phyloP scores from a whole-genome alignment of 345 rosid genomes.

The Sisymbrium irio region DNA sequence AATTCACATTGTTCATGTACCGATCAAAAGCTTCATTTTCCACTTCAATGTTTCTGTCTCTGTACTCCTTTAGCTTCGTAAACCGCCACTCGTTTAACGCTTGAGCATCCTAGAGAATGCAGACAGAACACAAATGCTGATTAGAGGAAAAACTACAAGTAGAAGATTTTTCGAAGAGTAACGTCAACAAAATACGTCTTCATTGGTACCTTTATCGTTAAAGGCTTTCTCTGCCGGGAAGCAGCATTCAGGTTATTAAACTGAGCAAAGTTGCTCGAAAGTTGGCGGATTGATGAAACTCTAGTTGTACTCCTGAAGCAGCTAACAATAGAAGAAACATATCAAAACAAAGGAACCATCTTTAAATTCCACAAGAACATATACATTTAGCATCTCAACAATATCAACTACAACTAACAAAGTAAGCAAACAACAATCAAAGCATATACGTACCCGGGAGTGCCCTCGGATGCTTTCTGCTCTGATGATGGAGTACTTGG shows the following conservation, averaged over 20 bases:
- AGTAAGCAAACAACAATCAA: not conserved
- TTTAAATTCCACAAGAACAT: not conserved
- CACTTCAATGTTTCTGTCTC: constrained; percentile 62
- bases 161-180: not conserved
- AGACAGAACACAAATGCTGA: not conserved
- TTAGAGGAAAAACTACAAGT: not conserved
- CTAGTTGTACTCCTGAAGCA: constrained; percentile 65
- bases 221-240: constrained; percentile 71
- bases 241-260: constrained; percentile 73
- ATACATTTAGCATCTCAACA: not conserved
- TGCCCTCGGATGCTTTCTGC: constrained; percentile 64
- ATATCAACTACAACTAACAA: constrained; percentile 1
- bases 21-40: constrained; percentile 87
- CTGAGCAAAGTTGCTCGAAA: constrained; percentile 79
- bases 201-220: constrained; percentile 68
- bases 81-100: constrained; percentile 92
- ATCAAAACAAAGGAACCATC: constrained; percentile 6
- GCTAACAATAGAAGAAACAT: not conserved
- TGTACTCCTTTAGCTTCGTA: constrained; percentile 72
- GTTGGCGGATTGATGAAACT: constrained; percentile 74
- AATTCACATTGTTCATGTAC: constrained; percentile 66
- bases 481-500: constrained; percentile 63
- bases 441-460: constrained; percentile 40
- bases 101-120: constrained; percentile 70
- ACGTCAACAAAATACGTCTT: not conserved